Base-by-base conservation (phyloP, 2,329 filamentous ascomycete species). In the Penicillium griseofulvum region DNA sequence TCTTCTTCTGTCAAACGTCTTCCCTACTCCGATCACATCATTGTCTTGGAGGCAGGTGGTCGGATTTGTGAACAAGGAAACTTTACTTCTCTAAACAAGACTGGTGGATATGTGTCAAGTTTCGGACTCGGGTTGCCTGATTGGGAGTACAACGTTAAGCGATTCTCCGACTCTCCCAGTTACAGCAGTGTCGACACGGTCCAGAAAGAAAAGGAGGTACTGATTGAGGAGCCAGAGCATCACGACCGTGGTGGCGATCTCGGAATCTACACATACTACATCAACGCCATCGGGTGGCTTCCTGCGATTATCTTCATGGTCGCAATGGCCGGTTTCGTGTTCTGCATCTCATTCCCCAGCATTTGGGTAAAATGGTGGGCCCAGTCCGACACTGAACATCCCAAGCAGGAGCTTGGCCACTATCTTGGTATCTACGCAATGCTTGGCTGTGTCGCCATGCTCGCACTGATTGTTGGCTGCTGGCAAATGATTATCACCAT, bases 401-500 rank as follows among this genome's bases (percentile, higher is more conserved):
- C 71, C 38, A 70, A 69, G 34, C 62, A 66, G 49, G 66, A 65
- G 41, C 57, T 71, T 1, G 71, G 63, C 9, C 71, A 76, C 37
- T 77, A 73, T 36, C 51, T 76, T 14, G 73, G 73, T 24, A 71
- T 76, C 39, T 74, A 75, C 58, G 69, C 66, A 29, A 73, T 75
- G 70, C 66, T 75, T 17, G 72, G 72, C 10, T 66, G 65, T 31
- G n/a, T 73, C 7, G 71, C 68, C 16, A 71, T 76, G 63, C 36
- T 74, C 17, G 66, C 64, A 49, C 66, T 77, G 5, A 63, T 76
- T 34, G 53, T 70, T 4, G 70, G 71, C 36, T 72, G 69, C 57
- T 76, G 75, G 71, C 76, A 80, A 65, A 71, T 82, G 58, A 78
- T 83, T 44, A 77, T 83, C 31, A 76, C 70, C 3, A 82, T 83